Base-by-base conservation (phyloP, 2,329 filamentous ascomycete species). In the Dactylonectria macrodidyma region DNA sequence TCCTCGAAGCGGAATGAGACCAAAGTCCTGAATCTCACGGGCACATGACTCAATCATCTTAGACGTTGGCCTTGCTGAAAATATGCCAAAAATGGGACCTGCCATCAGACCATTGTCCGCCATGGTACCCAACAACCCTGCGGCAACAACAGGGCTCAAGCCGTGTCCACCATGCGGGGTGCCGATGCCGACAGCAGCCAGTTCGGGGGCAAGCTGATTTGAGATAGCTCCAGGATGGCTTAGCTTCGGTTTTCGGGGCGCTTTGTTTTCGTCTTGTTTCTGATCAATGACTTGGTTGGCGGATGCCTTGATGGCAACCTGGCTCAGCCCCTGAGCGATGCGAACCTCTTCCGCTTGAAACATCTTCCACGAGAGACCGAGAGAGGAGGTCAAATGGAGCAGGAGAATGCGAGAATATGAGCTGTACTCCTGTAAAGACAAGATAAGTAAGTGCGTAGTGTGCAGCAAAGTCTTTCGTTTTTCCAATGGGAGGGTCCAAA, bases 11-110 rank as follows among this genome's bases (percentile, higher is more conserved):
- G 94, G 93, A 11, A 97, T 81, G 75, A 98, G 93, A 0, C 90
- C 94, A 80, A 98, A 97, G 77, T 98, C 95, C 74, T 94, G 90
- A 16, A 98, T 91, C 71, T 97, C 94, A 73, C 90, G 91, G 11
- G 92, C 89, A 78, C 97, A 97, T n/a, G 91, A 87, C 71, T 97
- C 94, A 86, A 98, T 93, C 86, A 95, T 94, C 78, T 95, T 92
- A 59, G 91, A 90, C 0, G 93, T 93, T 86, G 97, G 95, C 41
- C 91, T 89, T 1, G 92, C 91, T 50, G 93, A 93, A 77, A 97
- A 97, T n/a, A 96, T 93, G 9, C 96, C 96, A 76, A 98, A 98
- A 46, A 98, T 84, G 44, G 92, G 90, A 16, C 95, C 95, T 34
- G 97, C 92, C 48, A 95, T 85, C 16, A 96, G 88, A 5, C 91